phyloP scores from a whole-genome alignment of 208 protist genomes.

The Phytomonas sp. region DNA sequence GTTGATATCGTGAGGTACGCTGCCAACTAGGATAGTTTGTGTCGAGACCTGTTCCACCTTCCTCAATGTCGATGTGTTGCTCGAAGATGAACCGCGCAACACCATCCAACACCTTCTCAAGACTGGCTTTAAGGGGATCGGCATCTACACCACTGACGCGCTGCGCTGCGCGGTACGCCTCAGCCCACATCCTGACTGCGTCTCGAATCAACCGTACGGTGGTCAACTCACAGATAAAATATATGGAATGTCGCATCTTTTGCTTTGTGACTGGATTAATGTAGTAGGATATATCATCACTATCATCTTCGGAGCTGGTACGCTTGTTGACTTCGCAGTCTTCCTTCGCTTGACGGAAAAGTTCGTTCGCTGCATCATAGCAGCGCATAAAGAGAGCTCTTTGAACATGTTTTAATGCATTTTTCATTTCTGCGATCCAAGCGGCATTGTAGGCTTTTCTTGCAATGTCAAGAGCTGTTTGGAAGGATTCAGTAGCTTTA shows the following conservation, averaged over 20 bases:
- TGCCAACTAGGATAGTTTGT: constrained; percentile 40
- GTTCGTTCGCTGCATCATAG: constrained; percentile 66
- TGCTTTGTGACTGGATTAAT: constrained; percentile 65
- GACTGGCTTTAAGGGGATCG: constrained; percentile 27
- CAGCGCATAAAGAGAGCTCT: constrained; percentile 77
- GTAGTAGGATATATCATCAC: constrained; percentile 58
- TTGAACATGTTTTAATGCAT: constrained; percentile 68
- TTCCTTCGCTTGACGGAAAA: constrained; percentile 63
- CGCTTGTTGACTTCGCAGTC: constrained; percentile 5
- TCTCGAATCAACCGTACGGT: constrained; percentile 79
- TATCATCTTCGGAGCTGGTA: not conserved
- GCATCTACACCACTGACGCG: constrained; percentile 44
- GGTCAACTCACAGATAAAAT: constrained; percentile 79
- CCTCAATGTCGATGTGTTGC: constrained; percentile 47
- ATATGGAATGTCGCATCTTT: constrained; percentile 59
- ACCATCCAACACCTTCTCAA: constrained; percentile 47
- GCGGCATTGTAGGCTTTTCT: constrained; percentile 76
- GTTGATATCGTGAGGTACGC: constrained; percentile 56
- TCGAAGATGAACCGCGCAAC: constrained; percentile 60
- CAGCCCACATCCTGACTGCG: constrained; percentile 71
- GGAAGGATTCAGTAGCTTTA: constrained; percentile 61
- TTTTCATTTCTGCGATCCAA: constrained; percentile 74
- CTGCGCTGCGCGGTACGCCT: constrained; percentile 36
- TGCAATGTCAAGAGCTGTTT: constrained; percentile 66
- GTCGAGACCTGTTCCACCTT: constrained; percentile 8